These are phyloP conservation scores for Pulveroboletus sp. DNA, from an alignment of 768 basidiomycete species.

Conservation along the genomic window DNA sequence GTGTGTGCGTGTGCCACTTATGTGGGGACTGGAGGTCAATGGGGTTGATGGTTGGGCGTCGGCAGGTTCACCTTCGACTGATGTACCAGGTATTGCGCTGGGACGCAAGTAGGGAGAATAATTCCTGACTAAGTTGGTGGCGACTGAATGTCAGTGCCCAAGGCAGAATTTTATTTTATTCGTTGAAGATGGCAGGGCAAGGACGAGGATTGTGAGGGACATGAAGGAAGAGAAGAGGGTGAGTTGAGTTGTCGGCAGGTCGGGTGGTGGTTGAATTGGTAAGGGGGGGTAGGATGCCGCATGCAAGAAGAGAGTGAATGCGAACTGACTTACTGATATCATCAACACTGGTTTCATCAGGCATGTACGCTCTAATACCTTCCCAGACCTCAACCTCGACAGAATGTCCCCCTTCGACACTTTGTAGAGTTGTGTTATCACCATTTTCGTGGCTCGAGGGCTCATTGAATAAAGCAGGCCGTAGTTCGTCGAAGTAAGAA, in stretches of 20 bases:
- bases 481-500: constrained; percentile 74
- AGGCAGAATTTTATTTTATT: constrained; percentile 20
- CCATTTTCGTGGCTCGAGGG: background rate
- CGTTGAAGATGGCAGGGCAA: constrained; percentile 20
- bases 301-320: constrained; percentile 19
- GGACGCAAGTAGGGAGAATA: constrained; percentile 78
- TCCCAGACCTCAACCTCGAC: constrained; percentile 68
- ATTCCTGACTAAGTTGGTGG: constrained; percentile 84
- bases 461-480: constrained; percentile 52
- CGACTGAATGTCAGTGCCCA: constrained; percentile 78
- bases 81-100: constrained; percentile 13
- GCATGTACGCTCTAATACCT: constrained; percentile 71
- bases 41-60: background rate
- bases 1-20: constrained; percentile 42
- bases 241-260: constrained; percentile 14
- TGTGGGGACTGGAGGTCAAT: constrained; percentile 39
- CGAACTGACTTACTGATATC: constrained; percentile 71
- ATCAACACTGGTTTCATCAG: constrained; percentile 63
- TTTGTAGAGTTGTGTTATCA: background rate
- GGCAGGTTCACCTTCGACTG: constrained; percentile 3
- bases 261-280: constrained; percentile 25
- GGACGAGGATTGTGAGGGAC: constrained; percentile 29
- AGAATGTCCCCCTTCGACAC: constrained; percentile 18
- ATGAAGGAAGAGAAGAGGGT: constrained; percentile 24
- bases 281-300: constrained; percentile 15